Evolutionary conservation across 768 basidiomycete species (phyloP), one percentile per base, ranked within the genome.

Genomic region (Coprinopsis cinerea): DNA sequence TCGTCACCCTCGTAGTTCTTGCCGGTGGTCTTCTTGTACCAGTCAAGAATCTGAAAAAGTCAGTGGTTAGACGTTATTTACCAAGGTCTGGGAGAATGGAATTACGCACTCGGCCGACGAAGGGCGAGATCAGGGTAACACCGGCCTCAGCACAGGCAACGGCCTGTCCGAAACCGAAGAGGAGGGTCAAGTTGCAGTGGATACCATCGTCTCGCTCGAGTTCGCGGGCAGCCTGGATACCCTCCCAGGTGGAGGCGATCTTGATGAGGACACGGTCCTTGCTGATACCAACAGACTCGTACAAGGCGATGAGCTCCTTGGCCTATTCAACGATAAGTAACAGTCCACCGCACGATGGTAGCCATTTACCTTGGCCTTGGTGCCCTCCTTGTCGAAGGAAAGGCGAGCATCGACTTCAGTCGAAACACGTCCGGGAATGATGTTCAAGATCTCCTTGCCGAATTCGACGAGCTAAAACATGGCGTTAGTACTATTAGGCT

Each of bases 191-290:
- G 75, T 99, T 98, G 79, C 93, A 97, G 82, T 95, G 94, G 70
- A 99, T 98, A 55, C 78, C 79, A 51, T 96, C 83, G 58, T 95
- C 88, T 53, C 78, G 69, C 76, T 99, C 96, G 57, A 99, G 85
- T 69, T 94, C 86, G 55, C 92, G 84, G 30, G 96, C 96, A 52
- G 96, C 96, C 70, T 99, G 95, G 74, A 99, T 99, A 71, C 96
- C 96, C 72, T 98, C 96, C 90, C 92, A 99, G 42, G 94, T 94
- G 34, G 96, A 95, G 25, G 95, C 96, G 64, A 99, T 97, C 78
- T 99, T 99, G 83, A 99, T 97, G 59, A 99, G 77, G 55, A 99
- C 76, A 55, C 96, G 91, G 36, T 98, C 93, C 73, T 88, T 91
- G 65, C 81, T 74, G 74, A 99, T 83, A 55, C 96, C 96, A 55